A percentile compares a stretch with the other conserved stretches of the same genome.
Evolutionary conservation across 768 basidiomycete species (phyloP).

Genomic region (Chlorophyllum brunneum): DNA sequence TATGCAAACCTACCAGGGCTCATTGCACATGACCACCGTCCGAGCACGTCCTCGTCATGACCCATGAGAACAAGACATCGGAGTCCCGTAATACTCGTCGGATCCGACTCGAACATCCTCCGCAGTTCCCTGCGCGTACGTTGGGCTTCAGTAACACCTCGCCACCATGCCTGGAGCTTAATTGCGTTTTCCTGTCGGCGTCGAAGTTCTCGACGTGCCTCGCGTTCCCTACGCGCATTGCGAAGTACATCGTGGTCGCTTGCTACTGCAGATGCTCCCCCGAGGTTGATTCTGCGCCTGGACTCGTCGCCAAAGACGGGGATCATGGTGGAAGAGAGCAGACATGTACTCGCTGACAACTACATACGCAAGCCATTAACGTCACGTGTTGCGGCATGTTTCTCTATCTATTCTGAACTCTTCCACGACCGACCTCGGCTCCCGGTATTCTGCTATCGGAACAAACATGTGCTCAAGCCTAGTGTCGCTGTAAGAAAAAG

Average conservation of each 20-base stretch:
- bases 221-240: constrained; percentile 56
- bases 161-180: constrained; percentile 69
- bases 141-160: constrained; percentile 42
- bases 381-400: constrained; percentile 3
- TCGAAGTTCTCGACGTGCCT: constrained; percentile 53
- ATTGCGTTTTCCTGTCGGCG: constrained; percentile 54
- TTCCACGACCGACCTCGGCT: constrained; percentile 45
- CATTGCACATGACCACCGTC: constrained; percentile 32
- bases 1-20: background rate
- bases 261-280: constrained; percentile 51
- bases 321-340: constrained; percentile 17
- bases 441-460: constrained; percentile 36
- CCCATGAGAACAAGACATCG: constrained; percentile 65
- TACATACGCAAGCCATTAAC: constrained; percentile 5
- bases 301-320: constrained; percentile 50
- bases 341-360: background rate
- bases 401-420: constrained; percentile 22
- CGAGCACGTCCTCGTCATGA: constrained; percentile 42
- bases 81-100: constrained; percentile 51
- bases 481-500: background rate
- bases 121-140: constrained; percentile 43
- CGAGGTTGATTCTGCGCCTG: constrained; percentile 71
- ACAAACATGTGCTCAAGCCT: constrained; percentile 29
- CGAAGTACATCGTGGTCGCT: constrained; percentile 57
- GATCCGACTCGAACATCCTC: constrained; percentile 46